Percentiles rank a stretch among this genome's conserved stretches.
These are phyloP conservation scores for Populus nigra DNA, from an alignment of 345 rosid species.

Conservation along the genomic window DNA sequence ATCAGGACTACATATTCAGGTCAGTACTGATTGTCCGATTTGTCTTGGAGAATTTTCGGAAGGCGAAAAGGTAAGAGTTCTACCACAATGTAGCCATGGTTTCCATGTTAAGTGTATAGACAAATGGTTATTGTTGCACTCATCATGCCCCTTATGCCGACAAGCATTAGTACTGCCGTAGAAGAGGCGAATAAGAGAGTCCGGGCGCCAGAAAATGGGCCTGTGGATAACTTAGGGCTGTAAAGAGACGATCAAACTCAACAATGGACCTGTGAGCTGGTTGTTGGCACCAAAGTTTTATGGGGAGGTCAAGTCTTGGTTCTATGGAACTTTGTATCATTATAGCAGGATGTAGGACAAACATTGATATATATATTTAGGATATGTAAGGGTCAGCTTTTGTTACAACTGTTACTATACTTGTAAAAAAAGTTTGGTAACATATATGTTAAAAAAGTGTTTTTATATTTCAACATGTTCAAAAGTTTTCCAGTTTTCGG, in stretches of 20 bases:
- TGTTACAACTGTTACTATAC: no score
- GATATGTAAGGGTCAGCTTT: not conserved
- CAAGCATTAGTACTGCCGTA: not conserved
- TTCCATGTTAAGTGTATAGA: conserved; percentile 7
- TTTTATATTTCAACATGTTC: no score
- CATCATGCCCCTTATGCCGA: conserved; percentile 4
- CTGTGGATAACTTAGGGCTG: not conserved
- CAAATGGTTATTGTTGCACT: not conserved
- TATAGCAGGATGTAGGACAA: not conserved
- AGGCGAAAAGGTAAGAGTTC: not conserved
- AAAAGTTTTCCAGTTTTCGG: no score
- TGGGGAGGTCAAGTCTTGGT: not conserved
- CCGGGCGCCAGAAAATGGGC: not conserved
- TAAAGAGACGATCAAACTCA: not conserved
- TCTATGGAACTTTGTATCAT: not conserved
- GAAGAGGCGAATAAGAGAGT: not conserved
- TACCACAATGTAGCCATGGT: conserved; percentile 12
- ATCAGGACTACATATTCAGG: not conserved
- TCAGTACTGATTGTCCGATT: not conserved
- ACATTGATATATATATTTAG: no score
- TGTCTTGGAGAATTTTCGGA: conserved; percentile 10
- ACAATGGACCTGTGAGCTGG: not conserved
- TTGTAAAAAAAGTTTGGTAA: no score
- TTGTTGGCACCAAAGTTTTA: not conserved
- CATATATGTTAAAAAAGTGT: no score